Evolutionary conservation across 805 yeast genomes (phyloP), one percentile per base, ranked within the genome.

Genomic region (Suhomyces vadensis): DNA sequence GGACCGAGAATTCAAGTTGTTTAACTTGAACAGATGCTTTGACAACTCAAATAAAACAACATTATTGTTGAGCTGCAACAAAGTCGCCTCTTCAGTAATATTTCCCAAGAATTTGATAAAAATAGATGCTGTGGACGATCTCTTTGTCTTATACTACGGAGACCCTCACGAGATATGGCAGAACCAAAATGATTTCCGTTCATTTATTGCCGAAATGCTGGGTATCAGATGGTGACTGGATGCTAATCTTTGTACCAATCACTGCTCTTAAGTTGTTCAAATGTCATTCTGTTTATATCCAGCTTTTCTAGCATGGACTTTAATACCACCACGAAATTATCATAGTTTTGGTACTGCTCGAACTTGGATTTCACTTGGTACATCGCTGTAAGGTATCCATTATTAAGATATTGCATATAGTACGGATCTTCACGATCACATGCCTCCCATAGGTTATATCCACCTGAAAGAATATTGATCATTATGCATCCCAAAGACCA

Each of bases 401-500:
- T 8, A 9, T 20, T 27, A n/a, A 14, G 8, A 16, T 39, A 39
- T 9, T 20, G 37, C 10, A 13, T 14, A 8, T 21, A 39, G 11
- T 10, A 39, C 4, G 13, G 14, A 14, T 31, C 42, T 5, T 31
- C 26, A 10, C n/a, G 10, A 5, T 22, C 33, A 17, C 45, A 36
- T 7, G 27, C 23, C 10, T 37, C 39, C 40, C 40, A 42, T 2
- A 42, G 22, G 21, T 20, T 16, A 19, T 17, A 21, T 8, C 46
- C 46, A 17, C 33, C 22, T 21, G 46, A 37, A 8, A 42, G 17
- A 17, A 42, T 17, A 31, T 37, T 42, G 38, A 24, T 37, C 26
- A 37, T 31, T 21, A 37, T 35, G 22, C 42, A 33, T 2, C 41
- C 46, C 29, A 35, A 23, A 6, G 43, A 35, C 29, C 40, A 44